A percentile compares a stretch with the other conserved stretches of the same genome.
Evolutionary conservation across 306 rosid species (phyloP).

Genomic region (Cicer cuneatum): DNA sequence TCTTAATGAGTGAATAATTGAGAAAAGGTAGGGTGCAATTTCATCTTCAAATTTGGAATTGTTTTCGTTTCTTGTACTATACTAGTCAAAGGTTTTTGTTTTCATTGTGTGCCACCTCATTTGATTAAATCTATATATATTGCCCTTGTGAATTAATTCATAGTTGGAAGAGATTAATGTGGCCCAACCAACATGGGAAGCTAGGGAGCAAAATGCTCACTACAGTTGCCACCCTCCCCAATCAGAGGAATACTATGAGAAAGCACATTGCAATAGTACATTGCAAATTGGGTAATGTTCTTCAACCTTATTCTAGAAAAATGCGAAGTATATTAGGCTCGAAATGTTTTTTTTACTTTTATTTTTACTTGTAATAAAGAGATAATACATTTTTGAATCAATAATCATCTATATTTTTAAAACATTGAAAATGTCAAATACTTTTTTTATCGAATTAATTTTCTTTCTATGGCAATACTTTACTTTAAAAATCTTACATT

Average conservation of each 20-base stretch:
- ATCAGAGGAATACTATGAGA: slow-evolving; percentile 52
- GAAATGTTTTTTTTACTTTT: no score
- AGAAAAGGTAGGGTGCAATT: not conserved
- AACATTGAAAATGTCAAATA: no score
- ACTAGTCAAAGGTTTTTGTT: not conserved
- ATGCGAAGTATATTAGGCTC: not conserved
- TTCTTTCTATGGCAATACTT: no score
- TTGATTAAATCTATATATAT: slow-evolving; percentile 21
- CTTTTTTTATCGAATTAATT: no score
- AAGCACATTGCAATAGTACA: slow-evolving; percentile 49
- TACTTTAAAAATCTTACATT: no score
- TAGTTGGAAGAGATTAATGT: slow-evolving; percentile 60
- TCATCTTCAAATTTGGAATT: not conserved
- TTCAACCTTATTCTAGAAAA: not conserved
- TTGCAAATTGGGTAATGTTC: slow-evolving; percentile 61
- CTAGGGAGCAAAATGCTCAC: slow-evolving; percentile 52
- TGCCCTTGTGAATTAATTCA: slow-evolving; percentile 31
- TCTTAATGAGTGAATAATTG: not conserved
- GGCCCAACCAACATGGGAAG: slow-evolving; percentile 52
- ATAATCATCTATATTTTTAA: no score
- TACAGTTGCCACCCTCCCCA: slow-evolving; percentile 52
- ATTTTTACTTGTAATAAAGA: no score
- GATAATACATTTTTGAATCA: no score
- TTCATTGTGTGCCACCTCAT: not conserved
- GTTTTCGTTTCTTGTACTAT: not conserved